phyloP scores from a whole-genome alignment of 2,329 filamentous ascomycete genomes.

The Talaromyces piceae region DNA sequence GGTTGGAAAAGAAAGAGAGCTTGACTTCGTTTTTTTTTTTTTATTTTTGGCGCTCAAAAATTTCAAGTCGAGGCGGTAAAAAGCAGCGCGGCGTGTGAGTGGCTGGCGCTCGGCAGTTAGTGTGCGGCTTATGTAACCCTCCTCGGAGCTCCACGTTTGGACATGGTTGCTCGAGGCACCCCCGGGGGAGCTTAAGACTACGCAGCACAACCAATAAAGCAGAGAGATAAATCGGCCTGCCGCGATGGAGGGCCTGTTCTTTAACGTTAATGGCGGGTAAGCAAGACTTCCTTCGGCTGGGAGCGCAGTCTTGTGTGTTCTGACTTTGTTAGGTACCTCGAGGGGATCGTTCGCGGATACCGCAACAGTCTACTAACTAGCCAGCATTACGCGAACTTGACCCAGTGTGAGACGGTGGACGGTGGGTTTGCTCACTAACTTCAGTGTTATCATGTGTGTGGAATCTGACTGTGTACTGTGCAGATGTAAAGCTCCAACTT shows the following conservation, averaged over 20 bases:
- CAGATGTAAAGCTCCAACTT: conserved; percentile 96
- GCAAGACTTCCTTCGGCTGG: conserved; percentile 16
- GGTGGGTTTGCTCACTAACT: conserved; percentile 48
- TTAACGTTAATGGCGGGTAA: conserved; percentile 90
- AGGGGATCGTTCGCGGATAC: conserved; percentile 95
- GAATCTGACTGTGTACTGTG: conserved; percentile 10
- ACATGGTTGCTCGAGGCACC: neutral
- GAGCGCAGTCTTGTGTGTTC: conserved; percentile 8
- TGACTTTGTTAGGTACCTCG: conserved; percentile 64
- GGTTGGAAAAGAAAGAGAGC: conserved; percentile 19
- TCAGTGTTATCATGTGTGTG: neutral
- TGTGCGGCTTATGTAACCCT: conserved; percentile 24
- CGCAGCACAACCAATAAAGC: conserved; percentile 3
- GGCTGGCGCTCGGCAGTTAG: conserved; percentile 4
- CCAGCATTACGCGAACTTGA: conserved; percentile 90
- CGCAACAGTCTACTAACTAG: conserved; percentile 85
- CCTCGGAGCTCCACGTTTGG: conserved; percentile 7
- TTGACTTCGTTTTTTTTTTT: conserved; percentile 15
- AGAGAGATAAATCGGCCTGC: neutral
- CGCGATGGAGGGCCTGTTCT: conserved; percentile 82
- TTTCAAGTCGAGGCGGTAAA: conserved; percentile 19
- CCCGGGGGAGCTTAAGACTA: neutral
- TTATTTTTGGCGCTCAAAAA: conserved; percentile 12
- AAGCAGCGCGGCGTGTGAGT: conserved; percentile 20
- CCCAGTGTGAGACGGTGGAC: conserved; percentile 95